Evolutionary conservation across 306 rosid species (phyloP).

Genomic region (Amphicarpaea edgeworthii): DNA sequence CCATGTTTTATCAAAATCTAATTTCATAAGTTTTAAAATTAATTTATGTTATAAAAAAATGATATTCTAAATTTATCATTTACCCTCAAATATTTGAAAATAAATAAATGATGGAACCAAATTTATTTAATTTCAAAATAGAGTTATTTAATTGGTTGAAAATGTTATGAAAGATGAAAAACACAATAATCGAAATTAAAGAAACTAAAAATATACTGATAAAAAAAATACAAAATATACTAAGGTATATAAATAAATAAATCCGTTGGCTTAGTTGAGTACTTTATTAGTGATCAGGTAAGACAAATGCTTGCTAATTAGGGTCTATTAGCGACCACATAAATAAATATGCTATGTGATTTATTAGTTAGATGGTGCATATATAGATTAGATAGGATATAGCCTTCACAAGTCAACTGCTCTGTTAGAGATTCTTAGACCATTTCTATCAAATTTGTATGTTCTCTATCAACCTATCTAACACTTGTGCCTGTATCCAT

Average conservation of each 20-base stretch:
- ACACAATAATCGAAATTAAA: background rate
- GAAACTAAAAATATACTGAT: background rate
- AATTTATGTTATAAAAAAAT: too few relatives aligned
- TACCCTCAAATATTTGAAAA: background rate
- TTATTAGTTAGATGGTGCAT: conserved; percentile 5
- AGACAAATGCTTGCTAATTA: background rate
- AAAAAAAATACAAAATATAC: too few relatives aligned
- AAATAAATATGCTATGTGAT: background rate
- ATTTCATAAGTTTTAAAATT: background rate
- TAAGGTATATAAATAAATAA: background rate
- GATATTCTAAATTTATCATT: background rate
- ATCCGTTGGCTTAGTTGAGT: background rate
- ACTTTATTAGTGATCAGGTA: background rate
- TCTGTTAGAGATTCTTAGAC: background rate
- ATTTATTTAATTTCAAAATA: background rate
- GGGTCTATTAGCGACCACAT: background rate
- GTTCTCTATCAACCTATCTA: background rate
- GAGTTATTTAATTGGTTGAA: background rate
- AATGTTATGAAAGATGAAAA: background rate
- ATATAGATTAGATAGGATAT: conserved; percentile 3
- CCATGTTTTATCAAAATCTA: background rate
- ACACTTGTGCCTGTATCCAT: background rate
- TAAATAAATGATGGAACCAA: background rate
- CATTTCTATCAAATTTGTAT: background rate
- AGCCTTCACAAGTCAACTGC: conserved; percentile 19